Conservation (phyloP, 495 filamentous ascomycete species). For the Trichoderma reesei region DNA sequence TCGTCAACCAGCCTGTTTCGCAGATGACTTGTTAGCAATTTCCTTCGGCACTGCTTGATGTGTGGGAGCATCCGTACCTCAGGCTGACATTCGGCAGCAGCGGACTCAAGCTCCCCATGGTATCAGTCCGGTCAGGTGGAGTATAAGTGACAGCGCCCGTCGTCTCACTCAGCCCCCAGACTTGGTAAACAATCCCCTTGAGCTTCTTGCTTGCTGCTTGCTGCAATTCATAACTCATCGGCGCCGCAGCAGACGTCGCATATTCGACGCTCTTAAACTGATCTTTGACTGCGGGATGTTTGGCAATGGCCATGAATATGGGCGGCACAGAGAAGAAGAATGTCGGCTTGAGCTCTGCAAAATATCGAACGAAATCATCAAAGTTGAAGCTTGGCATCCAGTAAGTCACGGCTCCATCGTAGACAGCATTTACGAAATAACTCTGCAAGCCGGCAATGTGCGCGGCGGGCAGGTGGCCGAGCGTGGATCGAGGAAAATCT, state of each 20-base stretch:
- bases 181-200: conserved; percentile 41
- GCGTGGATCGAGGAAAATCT: conserved; percentile 21
- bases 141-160: conserved; percentile 22
- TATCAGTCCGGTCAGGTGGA: conserved; percentile 14
- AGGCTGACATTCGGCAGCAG: conserved; percentile 39
- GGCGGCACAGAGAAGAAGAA: conserved; percentile 42
- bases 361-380: conserved; percentile 32
- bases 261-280: conserved; percentile 26
- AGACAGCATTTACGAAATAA: conserved; percentile 31
- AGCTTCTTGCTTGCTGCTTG: conserved; percentile 21
- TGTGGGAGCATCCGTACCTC: background rate
- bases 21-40: conserved; percentile 18
- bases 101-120: conserved; percentile 20
- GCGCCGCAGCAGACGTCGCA: conserved; percentile 24
- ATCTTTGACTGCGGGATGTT: conserved; percentile 38
- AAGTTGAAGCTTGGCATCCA: conserved; percentile 43
- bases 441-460: conserved; percentile 33
- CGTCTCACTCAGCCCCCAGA: conserved; percentile 67
- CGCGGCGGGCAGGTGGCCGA: conserved; percentile 43
- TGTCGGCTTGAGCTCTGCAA: conserved; percentile 34
- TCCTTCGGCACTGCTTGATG: background rate
- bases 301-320: conserved; percentile 40
- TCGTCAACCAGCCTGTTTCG: conserved; percentile 36
- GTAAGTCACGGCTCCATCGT: conserved; percentile 34
- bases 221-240: conserved; percentile 31